phyloP scores from a whole-genome alignment of 1,284 basidiomycete species.

The Melampsora americana region DNA sequence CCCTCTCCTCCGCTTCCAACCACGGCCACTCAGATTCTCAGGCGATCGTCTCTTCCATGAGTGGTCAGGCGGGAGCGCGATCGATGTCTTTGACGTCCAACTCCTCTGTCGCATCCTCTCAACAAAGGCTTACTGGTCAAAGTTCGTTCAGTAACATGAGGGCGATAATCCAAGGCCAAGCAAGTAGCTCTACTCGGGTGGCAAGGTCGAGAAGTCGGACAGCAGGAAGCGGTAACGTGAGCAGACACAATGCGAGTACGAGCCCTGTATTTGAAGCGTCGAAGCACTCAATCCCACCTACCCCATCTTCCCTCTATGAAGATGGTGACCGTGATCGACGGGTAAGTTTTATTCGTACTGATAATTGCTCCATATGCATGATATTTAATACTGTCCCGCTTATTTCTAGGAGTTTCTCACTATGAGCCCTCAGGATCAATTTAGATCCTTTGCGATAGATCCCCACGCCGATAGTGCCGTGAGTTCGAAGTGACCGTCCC shows the following conservation, averaged over 20 bases:
- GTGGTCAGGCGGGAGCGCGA: not conserved
- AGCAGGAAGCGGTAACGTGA: not conserved
- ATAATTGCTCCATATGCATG: not conserved
- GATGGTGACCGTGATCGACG: not conserved
- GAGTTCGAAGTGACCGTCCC: not conserved
- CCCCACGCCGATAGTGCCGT: not conserved
- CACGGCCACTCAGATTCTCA: not conserved
- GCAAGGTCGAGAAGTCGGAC: not conserved
- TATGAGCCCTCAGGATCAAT: not conserved
- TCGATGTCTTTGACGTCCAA: not conserved
- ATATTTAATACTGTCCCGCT: not conserved
- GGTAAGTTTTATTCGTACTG: not conserved
- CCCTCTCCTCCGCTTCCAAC: not conserved
- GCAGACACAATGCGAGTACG: not conserved
- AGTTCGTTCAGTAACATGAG: not conserved
- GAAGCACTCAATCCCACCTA: not conserved
- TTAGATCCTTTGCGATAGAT: not conserved
- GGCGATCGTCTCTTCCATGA: not conserved
- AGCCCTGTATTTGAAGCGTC: not conserved
- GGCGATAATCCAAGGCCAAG: not conserved
- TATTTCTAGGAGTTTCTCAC: not conserved
- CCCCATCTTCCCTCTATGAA: not conserved
- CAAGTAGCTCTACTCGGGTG: too few relatives aligned
- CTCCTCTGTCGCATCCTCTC: not conserved
- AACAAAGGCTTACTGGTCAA: not conserved